A percentile compares a stretch with the other conserved stretches of the same genome.
Conservation (phyloP, 345 rosid genomes). For the Turnera subulata region DNA sequence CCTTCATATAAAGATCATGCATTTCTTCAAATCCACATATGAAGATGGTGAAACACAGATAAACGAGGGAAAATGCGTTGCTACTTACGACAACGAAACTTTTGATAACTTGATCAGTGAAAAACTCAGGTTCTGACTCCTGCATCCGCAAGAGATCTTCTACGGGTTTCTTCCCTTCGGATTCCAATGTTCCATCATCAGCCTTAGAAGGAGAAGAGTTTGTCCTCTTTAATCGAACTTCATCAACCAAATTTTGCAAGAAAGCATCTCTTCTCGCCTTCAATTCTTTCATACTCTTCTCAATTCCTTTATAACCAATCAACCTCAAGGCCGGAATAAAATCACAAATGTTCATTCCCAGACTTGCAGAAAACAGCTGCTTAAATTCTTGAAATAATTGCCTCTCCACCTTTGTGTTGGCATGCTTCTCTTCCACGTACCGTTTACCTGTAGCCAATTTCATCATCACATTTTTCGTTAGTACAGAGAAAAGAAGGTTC, state of each 20-base stretch:
- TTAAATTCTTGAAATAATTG: slow-evolving; percentile 37
- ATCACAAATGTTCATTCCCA: slow-evolving; percentile 37
- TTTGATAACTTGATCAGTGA: slow-evolving; percentile 43
- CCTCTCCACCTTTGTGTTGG: too few relatives aligned
- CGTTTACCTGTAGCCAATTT: slow-evolving; percentile 27
- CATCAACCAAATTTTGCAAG: too few relatives aligned
- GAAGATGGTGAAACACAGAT: too few relatives aligned
- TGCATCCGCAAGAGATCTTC: slow-evolving; percentile 41
- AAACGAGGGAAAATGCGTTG: too few relatives aligned
- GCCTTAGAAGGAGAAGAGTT: slow-evolving; percentile 5
- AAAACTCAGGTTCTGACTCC: slow-evolving; percentile 48
- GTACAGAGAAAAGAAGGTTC: slow-evolving; percentile 19
- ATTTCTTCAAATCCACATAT: too few relatives aligned
- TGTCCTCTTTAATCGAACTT: slow-evolving; percentile 25
- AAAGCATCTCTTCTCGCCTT: slow-evolving; percentile 36
- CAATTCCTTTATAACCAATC: slow-evolving; percentile 46
- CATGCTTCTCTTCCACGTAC: slow-evolving; percentile 26
- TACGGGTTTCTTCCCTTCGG: slow-evolving; percentile 20
- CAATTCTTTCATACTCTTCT: slow-evolving; percentile 38
- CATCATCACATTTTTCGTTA: slow-evolving; percentile 26
- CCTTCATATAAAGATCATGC: too few relatives aligned
- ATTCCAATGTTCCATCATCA: too few relatives aligned
- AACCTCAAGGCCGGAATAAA: slow-evolving; percentile 39
- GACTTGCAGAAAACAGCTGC: slow-evolving; percentile 31
- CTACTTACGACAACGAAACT: slow-evolving; percentile 2